These are phyloP conservation scores for Fusarium mangiferae DNA, from an alignment of 2,329 filamentous ascomycete genomes.

Conservation along the genomic window DNA sequence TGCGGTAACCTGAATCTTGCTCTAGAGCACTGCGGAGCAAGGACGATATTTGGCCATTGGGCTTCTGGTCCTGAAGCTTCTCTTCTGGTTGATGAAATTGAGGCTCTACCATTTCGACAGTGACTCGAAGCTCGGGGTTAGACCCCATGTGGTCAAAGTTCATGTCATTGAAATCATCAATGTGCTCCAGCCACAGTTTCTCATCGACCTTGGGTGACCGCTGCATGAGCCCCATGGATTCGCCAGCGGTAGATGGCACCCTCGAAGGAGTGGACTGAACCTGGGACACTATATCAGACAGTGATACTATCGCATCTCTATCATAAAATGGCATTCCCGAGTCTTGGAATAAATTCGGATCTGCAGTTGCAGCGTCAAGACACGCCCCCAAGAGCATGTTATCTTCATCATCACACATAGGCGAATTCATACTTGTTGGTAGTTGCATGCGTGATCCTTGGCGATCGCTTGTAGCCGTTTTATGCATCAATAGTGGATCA, in stretches of 20 bases:
- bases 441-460: neutral
- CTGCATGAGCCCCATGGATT: slow-evolving; percentile 4
- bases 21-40: slow-evolving; percentile 6
- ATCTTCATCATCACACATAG: neutral
- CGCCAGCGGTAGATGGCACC: slow-evolving; percentile 26
- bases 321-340: neutral
- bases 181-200: neutral
- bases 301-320: neutral
- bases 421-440: neutral
- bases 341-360: neutral
- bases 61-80: neutral
- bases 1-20: slow-evolving; percentile 21
- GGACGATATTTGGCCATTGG: neutral
- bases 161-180: neutral
- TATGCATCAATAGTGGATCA: neutral
- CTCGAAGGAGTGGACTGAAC: slow-evolving; percentile 24
- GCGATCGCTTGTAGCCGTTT: neutral
- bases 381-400: neutral
- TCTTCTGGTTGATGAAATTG: slow-evolving; percentile 2
- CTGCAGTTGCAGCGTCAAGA: neutral
- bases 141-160: slow-evolving; percentile 17
- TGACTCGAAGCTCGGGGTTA: slow-evolving; percentile 8
- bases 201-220: slow-evolving; percentile 15
- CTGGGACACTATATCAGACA: neutral
- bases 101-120: neutral